phyloP scores from a whole-genome alignment of 805 yeast species.

The Priceomyces medius region DNA sequence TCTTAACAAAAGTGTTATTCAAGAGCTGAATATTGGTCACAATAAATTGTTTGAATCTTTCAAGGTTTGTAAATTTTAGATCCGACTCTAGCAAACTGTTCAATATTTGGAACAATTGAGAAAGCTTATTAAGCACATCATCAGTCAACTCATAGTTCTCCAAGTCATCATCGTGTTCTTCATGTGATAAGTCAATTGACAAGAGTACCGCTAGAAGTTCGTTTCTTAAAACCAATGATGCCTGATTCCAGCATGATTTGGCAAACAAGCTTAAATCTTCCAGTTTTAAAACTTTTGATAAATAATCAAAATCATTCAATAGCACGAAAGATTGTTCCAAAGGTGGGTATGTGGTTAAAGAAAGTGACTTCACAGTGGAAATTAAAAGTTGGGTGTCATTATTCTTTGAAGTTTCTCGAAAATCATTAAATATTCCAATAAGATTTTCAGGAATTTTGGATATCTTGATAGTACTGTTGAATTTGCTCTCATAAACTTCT shows the following conservation, averaged over 20 bases:
- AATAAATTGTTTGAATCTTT: conserved; percentile 26
- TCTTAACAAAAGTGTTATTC: conserved; percentile 26
- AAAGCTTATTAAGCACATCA: conserved; percentile 17
- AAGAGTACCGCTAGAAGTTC: conserved; percentile 16
- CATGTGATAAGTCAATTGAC: conserved; percentile 15
- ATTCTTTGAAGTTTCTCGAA: conserved; percentile 17
- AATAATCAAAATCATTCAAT: conserved; percentile 33
- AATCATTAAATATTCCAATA: conserved; percentile 22
- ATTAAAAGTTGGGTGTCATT: conserved; percentile 19
- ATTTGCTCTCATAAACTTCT: conserved; percentile 4
- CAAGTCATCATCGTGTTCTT: conserved; percentile 10
- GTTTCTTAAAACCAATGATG: conserved; percentile 15
- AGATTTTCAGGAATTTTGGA: conserved; percentile 23
- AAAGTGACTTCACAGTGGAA: conserved; percentile 29
- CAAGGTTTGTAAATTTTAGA: conserved; percentile 24
- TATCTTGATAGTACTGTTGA: conserved; percentile 8
- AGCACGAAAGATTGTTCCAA: conserved; percentile 32
- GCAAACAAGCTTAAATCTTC: conserved; percentile 16
- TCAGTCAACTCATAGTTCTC: conserved; percentile 19
- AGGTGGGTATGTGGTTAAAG: conserved; percentile 33
- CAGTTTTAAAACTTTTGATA: conserved; percentile 14
- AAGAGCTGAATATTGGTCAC: conserved; percentile 26
- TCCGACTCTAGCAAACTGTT: conserved; percentile 18
- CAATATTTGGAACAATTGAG: conserved; percentile 23
- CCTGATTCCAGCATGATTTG: conserved; percentile 20